Base-by-base conservation (phyloP, 208 protist genomes). In the Leishmania gerbilli region DNA sequence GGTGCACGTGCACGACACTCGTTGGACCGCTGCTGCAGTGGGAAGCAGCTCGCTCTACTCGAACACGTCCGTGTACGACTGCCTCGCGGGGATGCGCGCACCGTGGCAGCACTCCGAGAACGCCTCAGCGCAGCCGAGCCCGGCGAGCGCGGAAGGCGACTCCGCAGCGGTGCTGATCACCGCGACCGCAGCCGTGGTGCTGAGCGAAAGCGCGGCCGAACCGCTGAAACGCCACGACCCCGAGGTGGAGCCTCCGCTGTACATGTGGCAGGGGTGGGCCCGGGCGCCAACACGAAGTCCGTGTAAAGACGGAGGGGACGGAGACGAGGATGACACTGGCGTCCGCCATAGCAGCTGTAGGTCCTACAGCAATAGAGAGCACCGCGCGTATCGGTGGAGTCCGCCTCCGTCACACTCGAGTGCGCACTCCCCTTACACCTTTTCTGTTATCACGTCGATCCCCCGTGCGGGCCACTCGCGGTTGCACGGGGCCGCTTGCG, bases 31-130 rank as follows among this genome's bases (percentile, higher is more conserved):
- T 31, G 58, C 49, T 47, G 40, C 53, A 37, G 56, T 47, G 74
- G 9, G n/a, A 31, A 65, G 55, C 34, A 68, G n/a, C 21, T 53
- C 37, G 2, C 40, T 40, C 19, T 21, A 51, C 74, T 77, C 74
- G 21, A 49, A 34, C 37, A 24, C 74, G 40, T 77, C 74, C 24
- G 17, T 45, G 37, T 68, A 34, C 56, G 56, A n/a, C 34, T 60
- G 47, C 56, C 19, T 68, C 3, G 13, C 53, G 19, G 56, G 74
- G 37, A 56, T 21, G 4, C 53, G 27, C 5, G 53, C 40, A 27
- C 56, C 49, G 34, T 77, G 53, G 56, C 74, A 77, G 74, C 51
- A n/a, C 40, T 77, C 56, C 6, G 56, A 64, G 74, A 58, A 53
- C 56, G 19, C 74, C 11, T 67, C 74, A 11, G 13, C 74, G 53